Evolutionary conservation across 192 early-diverging fungal species (phyloP).

Genomic region (Podila clonocystis): DNA sequence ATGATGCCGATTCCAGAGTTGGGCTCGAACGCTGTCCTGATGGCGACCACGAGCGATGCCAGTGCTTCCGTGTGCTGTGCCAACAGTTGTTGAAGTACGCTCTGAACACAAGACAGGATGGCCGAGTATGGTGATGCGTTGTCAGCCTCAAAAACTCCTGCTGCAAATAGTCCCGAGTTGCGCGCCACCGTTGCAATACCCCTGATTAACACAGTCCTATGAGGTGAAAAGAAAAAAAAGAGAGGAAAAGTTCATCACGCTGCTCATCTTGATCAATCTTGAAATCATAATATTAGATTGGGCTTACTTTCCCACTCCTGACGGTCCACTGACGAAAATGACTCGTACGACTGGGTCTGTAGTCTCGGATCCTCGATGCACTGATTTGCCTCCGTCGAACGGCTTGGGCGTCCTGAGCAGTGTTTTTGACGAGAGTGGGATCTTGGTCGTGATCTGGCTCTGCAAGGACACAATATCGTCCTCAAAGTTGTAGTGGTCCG

Average conservation of each 20-base stretch:
- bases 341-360: slow-evolving; percentile 43
- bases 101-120: slow-evolving; percentile 41
- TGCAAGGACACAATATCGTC: slow-evolving; percentile 40
- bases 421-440: slow-evolving; percentile 39
- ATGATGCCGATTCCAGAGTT: slow-evolving; percentile 43
- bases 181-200: slow-evolving; percentile 36
- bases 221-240: not conserved
- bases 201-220: slow-evolving; percentile 27
- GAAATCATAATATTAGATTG: not conserved
- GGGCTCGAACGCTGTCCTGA: slow-evolving; percentile 45
- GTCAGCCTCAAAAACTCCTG: slow-evolving; percentile 29
- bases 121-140: slow-evolving; percentile 32
- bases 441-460: slow-evolving; percentile 24
- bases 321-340: slow-evolving; percentile 39
- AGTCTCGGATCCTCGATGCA: slow-evolving; percentile 13
- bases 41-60: slow-evolving; percentile 37
- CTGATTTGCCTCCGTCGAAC: slow-evolving; percentile 23
- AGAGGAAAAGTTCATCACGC: not conserved
- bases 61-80: slow-evolving; percentile 39
- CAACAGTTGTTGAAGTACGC: slow-evolving; percentile 40
- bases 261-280: not conserved
- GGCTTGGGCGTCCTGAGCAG: slow-evolving; percentile 25
- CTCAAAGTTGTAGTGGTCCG: slow-evolving; percentile 31
- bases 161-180: slow-evolving; percentile 41
- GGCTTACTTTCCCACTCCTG: slow-evolving; percentile 49